phyloP scores from a whole-genome alignment of 2,329 filamentous ascomycete species.

The Lachnellula occidentalis region DNA sequence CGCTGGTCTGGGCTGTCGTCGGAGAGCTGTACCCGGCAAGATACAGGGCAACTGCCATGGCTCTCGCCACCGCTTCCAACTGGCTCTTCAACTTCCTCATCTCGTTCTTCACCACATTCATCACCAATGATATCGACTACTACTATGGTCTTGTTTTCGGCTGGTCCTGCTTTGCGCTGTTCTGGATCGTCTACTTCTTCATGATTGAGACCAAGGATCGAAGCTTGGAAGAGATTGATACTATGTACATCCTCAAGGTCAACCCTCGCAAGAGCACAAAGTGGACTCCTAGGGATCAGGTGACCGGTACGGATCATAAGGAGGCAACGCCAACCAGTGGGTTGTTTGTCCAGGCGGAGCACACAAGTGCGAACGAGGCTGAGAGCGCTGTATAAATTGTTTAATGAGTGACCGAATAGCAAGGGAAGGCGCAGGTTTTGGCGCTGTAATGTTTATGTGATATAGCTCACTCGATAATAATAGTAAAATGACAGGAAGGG shows the following conservation, averaged over 20 bases:
- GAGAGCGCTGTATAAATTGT: not conserved
- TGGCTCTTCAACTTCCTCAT: slow-evolving; percentile 68
- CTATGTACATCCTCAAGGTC: slow-evolving; percentile 59
- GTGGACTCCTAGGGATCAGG: slow-evolving; percentile 19
- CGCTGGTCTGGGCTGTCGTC: slow-evolving; percentile 62
- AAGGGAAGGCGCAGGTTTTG: not conserved
- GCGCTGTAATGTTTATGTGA: not conserved
- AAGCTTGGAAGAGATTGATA: slow-evolving; percentile 73
- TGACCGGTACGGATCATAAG: not conserved
- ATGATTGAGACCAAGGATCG: slow-evolving; percentile 69
- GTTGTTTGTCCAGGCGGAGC: slow-evolving; percentile 17
- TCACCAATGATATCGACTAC: slow-evolving; percentile 58
- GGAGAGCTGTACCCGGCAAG: slow-evolving; percentile 61
- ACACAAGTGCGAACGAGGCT: not conserved
- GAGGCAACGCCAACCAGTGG: not conserved
- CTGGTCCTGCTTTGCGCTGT: slow-evolving; percentile 58
- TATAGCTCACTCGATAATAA: not conserved
- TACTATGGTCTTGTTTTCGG: slow-evolving; percentile 70
- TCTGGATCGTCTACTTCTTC: slow-evolving; percentile 71
- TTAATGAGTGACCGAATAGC: not conserved
- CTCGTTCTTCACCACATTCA: slow-evolving; percentile 75
- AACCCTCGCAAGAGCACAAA: slow-evolving; percentile 36
- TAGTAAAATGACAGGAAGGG: no score
- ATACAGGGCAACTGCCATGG: slow-evolving; percentile 55
- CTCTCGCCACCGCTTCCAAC: slow-evolving; percentile 55